These are phyloP conservation scores for Abrus pulchellus DNA, from an alignment of 306 rosid species.

Conservation along the genomic window DNA sequence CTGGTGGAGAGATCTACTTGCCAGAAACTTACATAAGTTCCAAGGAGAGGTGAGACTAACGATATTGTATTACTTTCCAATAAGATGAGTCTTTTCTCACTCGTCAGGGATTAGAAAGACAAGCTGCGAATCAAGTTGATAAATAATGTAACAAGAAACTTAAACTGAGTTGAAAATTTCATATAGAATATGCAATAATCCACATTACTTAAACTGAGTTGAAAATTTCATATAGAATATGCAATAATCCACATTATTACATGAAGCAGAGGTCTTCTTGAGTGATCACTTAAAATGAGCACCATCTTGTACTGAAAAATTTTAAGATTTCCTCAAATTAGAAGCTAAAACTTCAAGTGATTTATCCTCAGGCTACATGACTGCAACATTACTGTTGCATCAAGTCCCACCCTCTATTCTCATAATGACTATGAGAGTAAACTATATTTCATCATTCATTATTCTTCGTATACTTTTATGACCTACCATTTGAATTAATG, in stretches of 20 bases:
- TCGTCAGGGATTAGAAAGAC: slow-evolving; percentile 14
- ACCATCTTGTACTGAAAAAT: neutral
- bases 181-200: too few species aligned
- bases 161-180: neutral
- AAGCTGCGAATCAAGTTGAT: slow-evolving; percentile 16
- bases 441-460: neutral
- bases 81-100: slow-evolving; percentile 15
- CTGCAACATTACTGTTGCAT: neutral
- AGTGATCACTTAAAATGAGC: neutral
- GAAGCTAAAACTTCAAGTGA: neutral
- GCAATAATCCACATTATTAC: neutral
- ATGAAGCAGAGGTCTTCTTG: neutral
- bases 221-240: neutral
- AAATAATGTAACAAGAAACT: slow-evolving; percentile 31
- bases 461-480: too few species aligned
- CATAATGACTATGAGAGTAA: neutral
- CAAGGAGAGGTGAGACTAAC: slow-evolving; percentile 67
- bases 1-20: slow-evolving; percentile 99
- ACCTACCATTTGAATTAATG: too few species aligned
- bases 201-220: neutral
- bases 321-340: neutral
- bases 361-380: neutral
- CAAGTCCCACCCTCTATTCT: neutral
- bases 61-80: neutral
- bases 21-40: slow-evolving; percentile 74